Base-by-base conservation (phyloP, 139 green algal genomes). In the Chlorella sp. region DNA sequence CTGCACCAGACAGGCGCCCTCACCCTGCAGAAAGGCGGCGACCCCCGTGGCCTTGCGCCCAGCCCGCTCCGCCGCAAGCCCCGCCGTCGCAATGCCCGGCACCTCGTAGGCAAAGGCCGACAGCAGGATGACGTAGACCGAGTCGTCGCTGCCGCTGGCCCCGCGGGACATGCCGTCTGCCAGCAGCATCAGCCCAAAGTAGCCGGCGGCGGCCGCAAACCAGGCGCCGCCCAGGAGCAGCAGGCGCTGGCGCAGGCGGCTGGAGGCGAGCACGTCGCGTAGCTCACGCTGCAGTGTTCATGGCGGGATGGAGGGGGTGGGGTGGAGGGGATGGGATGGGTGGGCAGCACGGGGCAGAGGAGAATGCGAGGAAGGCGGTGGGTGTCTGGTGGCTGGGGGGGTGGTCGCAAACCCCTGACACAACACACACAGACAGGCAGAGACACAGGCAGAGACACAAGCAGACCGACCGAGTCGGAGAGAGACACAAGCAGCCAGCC, bases 21-120 rank as follows among this genome's bases (percentile, higher is more conserved):
- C 81, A 93, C 91, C 89, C 39, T 93, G 80, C 40, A 92, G 22
- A 4, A 93, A 83, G 5, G 71, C 84, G 30, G 75, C 89, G 18
- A 91, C 28, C 24, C 85, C 21, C 24, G 89, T 91, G 79, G 84
- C 42, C 48, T 94, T 90, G 86, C 92, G 90, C 42, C 93, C 93
- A 30, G 93, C 26, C 21, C 90, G 90, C 53, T 92, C 91, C 19
- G 78, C 83, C 14, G 89, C 64, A 24, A 95, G 83, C 26, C 88
- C 80, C 11, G 77, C 78, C n/a, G 86, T 39, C 18, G 60, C 83
- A 15, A 92, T 81, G 26, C 90, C 93, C 3, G 84, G 90, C 39
- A 90, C 30, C 87, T 95, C 93, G 34, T 95, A 91, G 0, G 61
- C 71, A 69, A 93, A 94, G 4, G 61, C 87, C 7, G 85, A 73